A percentile compares a stretch with the other conserved stretches of the same genome.
Evolutionary conservation across 139 green algal species (phyloP).

Genomic region (Gonium pectorale): DNA sequence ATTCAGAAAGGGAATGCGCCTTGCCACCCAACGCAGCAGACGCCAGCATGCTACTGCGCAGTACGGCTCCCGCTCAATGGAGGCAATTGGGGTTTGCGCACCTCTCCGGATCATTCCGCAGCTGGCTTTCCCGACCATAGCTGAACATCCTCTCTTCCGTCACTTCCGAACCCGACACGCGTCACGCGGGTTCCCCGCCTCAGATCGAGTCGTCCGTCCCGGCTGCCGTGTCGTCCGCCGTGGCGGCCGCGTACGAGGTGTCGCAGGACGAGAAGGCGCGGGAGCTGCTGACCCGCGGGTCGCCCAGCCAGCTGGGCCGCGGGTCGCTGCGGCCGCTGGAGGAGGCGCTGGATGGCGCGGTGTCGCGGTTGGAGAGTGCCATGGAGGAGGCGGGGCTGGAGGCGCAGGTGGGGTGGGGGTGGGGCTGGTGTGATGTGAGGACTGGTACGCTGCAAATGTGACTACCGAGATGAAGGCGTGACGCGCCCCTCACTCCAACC

Average conservation of each 20-base stretch:
- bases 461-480: no score
- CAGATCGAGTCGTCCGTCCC: conserved; percentile 6
- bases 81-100: no score
- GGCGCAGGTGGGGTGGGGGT: neutral
- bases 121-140: no score
- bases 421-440: no score
- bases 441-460: no score
- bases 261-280: neutral
- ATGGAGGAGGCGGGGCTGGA: conserved; percentile 11
- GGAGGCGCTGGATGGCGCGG: neutral
- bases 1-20: no score
- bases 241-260: neutral
- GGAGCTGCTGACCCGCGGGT: neutral
- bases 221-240: neutral
- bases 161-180: neutral
- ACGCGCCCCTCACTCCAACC: no score
- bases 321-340: neutral
- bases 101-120: no score
- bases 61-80: no score
- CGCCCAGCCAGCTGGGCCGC: neutral
- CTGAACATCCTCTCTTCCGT: no score
- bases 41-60: no score
- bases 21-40: no score
- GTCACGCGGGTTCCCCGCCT: neutral
- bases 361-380: conserved; percentile 11